These are phyloP conservation scores for Trichoderma koningii DNA, from an alignment of 2,329 filamentous ascomycete species.

Conservation along the genomic window DNA sequence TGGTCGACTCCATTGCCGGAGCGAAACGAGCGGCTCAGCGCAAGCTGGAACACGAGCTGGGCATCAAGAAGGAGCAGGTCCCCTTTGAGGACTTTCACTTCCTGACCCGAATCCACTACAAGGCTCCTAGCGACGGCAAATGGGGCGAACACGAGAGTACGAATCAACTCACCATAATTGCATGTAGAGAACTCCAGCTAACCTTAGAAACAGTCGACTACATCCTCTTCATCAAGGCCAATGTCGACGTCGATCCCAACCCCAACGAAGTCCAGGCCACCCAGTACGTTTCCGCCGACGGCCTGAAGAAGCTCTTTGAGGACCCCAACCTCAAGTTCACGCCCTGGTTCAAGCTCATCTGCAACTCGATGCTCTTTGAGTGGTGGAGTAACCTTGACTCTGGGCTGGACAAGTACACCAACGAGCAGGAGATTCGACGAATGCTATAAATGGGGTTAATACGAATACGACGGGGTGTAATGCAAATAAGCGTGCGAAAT, in stretches of 20 bases:
- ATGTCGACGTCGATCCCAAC: conserved; percentile 81
- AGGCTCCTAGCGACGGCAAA: conserved; percentile 92
- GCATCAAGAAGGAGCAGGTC: conserved; percentile 86
- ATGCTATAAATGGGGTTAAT: conserved; percentile 55
- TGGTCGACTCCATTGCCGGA: conserved; percentile 78
- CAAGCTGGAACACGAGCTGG: conserved; percentile 92
- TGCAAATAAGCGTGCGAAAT: conserved; percentile 11
- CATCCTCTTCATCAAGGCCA: conserved; percentile 95
- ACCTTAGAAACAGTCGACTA: conserved; percentile 69
- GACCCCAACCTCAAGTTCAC: conserved; percentile 84
- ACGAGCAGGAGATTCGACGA: conserved; percentile 83
- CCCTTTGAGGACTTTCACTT: conserved; percentile 90
- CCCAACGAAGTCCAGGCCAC: conserved; percentile 86
- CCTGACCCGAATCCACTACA: conserved; percentile 96
- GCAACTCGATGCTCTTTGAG: conserved; percentile 94
- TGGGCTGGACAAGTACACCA: conserved; percentile 80
- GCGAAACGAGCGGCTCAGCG: conserved; percentile 90
- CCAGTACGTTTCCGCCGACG: conserved; percentile 78
- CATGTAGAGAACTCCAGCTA: background rate
- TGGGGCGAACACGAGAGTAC: conserved; percentile 99
- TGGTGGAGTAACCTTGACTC: conserved; percentile 90
- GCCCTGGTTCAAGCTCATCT: conserved; percentile 99
- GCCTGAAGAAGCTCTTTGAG: conserved; percentile 82
- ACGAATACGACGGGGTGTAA: conserved; percentile 9
- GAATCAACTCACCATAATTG: conserved; percentile 35